Evolutionary conservation across 2,329 filamentous ascomycete species (phyloP).

Genomic region (Pyrenophora seminiperda): DNA sequence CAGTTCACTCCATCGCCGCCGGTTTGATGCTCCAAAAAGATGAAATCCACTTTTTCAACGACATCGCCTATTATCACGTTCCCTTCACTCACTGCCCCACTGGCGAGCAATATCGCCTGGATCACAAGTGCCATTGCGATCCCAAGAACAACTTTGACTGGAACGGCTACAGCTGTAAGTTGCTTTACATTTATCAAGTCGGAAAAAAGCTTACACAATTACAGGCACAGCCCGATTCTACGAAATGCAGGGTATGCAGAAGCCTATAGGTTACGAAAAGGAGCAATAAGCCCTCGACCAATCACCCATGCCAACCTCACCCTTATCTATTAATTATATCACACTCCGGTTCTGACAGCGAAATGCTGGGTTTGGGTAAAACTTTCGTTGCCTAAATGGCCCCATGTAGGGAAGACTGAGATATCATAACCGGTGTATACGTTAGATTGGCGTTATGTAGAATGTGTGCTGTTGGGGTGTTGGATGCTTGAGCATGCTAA

Average conservation of each 20-base stretch:
- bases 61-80: constrained; percentile 97
- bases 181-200: not conserved
- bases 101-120: constrained; percentile 78
- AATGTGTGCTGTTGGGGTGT: not conserved
- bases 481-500: not conserved
- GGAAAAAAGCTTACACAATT: constrained; percentile 16
- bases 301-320: constrained; percentile 6
- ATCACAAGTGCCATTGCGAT: constrained; percentile 92
- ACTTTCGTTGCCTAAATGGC: constrained; percentile 11
- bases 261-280: constrained; percentile 83
- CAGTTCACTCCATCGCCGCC: constrained; percentile 96
- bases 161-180: constrained; percentile 96
- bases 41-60: constrained; percentile 97
- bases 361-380: constrained; percentile 1
- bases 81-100: constrained; percentile 98
- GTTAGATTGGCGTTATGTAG: constrained; percentile 9
- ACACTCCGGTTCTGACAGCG: constrained; percentile 32
- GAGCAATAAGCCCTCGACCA: constrained; percentile 54
- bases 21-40: constrained; percentile 86
- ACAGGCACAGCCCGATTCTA: constrained; percentile 87
- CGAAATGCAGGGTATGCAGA: constrained; percentile 77
- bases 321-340: constrained; percentile 4
- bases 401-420: constrained; percentile 5
- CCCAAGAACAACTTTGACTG: constrained; percentile 98
- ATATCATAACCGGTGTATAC: not conserved